Percentiles rank a stretch among this genome's conserved stretches.
Evolutionary conservation across 129 eudicot species (phyloP).

Genomic region (Escallonia herrerae): DNA sequence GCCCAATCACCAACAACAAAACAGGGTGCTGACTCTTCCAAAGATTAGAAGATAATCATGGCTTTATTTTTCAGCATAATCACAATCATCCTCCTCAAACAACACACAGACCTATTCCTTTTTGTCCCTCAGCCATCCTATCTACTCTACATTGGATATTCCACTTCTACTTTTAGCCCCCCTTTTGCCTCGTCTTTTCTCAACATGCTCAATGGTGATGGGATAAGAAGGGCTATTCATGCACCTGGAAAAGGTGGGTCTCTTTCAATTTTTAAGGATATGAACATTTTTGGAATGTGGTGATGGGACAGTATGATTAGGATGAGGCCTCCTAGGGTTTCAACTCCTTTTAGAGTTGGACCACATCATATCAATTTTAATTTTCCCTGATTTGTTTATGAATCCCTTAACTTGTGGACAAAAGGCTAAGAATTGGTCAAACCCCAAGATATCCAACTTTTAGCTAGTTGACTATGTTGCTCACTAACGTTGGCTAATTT

Average conservation of each 20-base stretch:
- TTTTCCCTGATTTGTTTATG: not conserved
- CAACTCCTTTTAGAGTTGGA: slow-evolving; percentile 10
- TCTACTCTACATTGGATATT: not conserved
- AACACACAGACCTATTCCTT: not conserved
- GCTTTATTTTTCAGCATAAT: no score
- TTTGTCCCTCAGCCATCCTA: slow-evolving; percentile 3
- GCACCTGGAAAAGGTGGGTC: slow-evolving; percentile 16
- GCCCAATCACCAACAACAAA: not conserved
- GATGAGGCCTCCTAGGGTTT: slow-evolving; percentile 15
- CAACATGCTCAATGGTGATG: slow-evolving; percentile 40
- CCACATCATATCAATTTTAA: not conserved
- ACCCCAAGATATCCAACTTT: not conserved
- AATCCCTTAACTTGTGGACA: not conserved
- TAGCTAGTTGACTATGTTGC: no score
- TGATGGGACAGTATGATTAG: slow-evolving; percentile 34
- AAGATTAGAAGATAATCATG: not conserved
- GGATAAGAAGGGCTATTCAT: slow-evolving; percentile 12
- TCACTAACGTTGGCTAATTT: not conserved
- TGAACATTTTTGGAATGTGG: slow-evolving; percentile 26
- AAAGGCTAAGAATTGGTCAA: not conserved
- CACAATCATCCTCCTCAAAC: not conserved
- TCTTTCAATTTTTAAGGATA: not conserved
- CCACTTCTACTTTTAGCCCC: slow-evolving; percentile 31
- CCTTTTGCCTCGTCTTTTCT: slow-evolving; percentile 49
- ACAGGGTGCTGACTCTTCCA: not conserved